A percentile compares a stretch with the other conserved stretches of the same genome.
Conservation (phyloP, 2,329 filamentous ascomycete species). For the Venturia effusa region DNA sequence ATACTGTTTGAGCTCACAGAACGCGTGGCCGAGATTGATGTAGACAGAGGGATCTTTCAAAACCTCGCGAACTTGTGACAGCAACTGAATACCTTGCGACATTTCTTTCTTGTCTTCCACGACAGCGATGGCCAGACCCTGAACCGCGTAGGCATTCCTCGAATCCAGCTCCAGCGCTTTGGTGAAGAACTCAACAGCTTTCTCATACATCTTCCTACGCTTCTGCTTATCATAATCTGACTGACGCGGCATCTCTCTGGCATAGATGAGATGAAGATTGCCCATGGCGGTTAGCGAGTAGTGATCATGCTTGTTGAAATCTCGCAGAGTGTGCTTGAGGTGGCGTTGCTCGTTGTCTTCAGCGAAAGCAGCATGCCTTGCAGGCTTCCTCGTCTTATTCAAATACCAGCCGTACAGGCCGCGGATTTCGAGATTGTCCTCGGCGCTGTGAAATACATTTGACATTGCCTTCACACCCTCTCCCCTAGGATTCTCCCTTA, state of each 20-base stretch:
- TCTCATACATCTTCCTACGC: constrained; percentile 73
- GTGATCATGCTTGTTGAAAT: constrained; percentile 94
- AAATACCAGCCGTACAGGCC: constrained; percentile 93
- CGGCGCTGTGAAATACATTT: constrained; percentile 74
- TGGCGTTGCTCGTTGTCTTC: constrained; percentile 90
- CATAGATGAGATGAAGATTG: constrained; percentile 79
- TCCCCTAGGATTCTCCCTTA: constrained; percentile 69
- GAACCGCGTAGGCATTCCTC: constrained; percentile 90
- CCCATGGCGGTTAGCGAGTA: constrained; percentile 96
- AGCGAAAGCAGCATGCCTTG: constrained; percentile 53
- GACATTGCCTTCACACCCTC: constrained; percentile 79
- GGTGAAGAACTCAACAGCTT: constrained; percentile 96
- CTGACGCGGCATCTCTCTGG: constrained; percentile 87
- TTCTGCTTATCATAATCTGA: constrained; percentile 87
- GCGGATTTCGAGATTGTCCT: constrained; percentile 80
- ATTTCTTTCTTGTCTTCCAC: constrained; percentile 91
- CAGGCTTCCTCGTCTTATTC: constrained; percentile 76
- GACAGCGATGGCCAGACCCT: constrained; percentile 88
- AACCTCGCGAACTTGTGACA: constrained; percentile 83
- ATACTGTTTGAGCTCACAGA: constrained; percentile 81
- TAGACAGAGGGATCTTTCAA: constrained; percentile 80
- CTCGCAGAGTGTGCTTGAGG: constrained; percentile 90
- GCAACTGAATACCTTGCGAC: constrained; percentile 70
- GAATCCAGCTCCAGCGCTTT: constrained; percentile 93
- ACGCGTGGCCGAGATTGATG: constrained; percentile 89